phyloP scores from a whole-genome alignment of 768 basidiomycete species.

The Multifurca ochricompacta region DNA sequence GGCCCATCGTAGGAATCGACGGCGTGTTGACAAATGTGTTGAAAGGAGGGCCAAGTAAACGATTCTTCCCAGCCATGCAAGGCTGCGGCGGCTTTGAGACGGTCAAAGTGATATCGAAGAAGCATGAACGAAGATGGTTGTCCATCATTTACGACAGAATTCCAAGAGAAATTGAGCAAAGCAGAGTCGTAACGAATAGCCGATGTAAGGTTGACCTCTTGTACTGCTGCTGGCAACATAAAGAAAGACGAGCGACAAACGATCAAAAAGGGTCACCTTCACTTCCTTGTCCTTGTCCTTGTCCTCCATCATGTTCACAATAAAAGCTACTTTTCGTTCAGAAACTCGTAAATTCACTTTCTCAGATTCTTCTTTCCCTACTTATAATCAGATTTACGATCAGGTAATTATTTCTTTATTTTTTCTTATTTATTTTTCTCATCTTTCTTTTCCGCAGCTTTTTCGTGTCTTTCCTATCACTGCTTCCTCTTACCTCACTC shows the following conservation, averaged over 20 bases:
- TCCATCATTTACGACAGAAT: conserved; percentile 39
- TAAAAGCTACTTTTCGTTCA: conserved; percentile 67
- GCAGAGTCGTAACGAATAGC: conserved; percentile 52
- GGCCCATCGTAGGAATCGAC: conserved; percentile 24
- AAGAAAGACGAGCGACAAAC: too few relatives aligned
- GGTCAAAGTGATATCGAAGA: conserved; percentile 50
- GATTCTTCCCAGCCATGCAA: conserved; percentile 44
- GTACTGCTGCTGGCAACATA: too few relatives aligned
- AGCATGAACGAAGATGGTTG: conserved; percentile 54
- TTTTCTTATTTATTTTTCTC: neutral
- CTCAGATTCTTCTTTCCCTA: conserved; percentile 47
- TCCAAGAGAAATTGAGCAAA: conserved; percentile 45
- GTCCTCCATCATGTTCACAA: conserved; percentile 52
- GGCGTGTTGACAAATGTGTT: conserved; percentile 38
- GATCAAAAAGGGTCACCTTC: too few relatives aligned
- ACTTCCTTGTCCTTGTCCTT: neutral
- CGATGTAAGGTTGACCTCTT: conserved; percentile 43
- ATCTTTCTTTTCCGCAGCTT: conserved; percentile 37
- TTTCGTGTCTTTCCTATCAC: conserved; percentile 61
- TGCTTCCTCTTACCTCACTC: conserved; percentile 53
- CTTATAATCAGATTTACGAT: conserved; percentile 49
- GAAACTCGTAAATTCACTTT: conserved; percentile 68
- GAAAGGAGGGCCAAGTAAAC: conserved; percentile 33
- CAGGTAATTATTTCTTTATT: conserved; percentile 38
- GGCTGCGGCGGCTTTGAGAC: conserved; percentile 44